phyloP scores from a whole-genome alignment of 371 early-diverging fungal species.

The Actinomortierella ambigua region DNA sequence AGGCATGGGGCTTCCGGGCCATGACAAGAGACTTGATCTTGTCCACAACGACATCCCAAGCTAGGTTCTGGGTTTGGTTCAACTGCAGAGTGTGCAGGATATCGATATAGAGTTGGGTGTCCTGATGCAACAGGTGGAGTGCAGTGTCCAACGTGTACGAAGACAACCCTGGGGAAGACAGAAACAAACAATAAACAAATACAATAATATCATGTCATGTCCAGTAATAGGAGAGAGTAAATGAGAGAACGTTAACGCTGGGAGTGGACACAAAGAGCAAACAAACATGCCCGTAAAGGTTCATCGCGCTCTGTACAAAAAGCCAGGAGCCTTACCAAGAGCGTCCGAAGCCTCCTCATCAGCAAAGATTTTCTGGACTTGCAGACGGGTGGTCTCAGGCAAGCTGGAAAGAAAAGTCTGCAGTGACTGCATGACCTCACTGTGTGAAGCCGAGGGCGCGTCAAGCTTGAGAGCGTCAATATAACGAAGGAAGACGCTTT shows the following conservation, averaged over 20 bases:
- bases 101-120: conserved; percentile 47
- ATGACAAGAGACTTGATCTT: conserved; percentile 32
- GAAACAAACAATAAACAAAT: background rate
- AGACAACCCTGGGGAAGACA: conserved; percentile 22
- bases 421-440: conserved; percentile 51
- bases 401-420: conserved; percentile 42
- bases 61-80: conserved; percentile 46
- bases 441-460: conserved; percentile 47
- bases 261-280: background rate
- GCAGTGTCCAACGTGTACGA: conserved; percentile 31
- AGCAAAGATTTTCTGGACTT: conserved; percentile 47
- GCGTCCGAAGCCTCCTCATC: conserved; percentile 48
- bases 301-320: too few relatives aligned
- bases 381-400: conserved; percentile 30
- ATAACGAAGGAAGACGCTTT: conserved; percentile 32
- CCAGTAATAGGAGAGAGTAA: too few relatives aligned
- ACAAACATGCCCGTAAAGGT: background rate
- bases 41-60: conserved; percentile 45
- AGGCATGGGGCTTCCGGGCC: conserved; percentile 43
- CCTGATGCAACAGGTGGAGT: conserved; percentile 32
- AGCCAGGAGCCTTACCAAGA: conserved; percentile 34
- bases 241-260: background rate
- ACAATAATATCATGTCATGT: background rate
- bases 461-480: conserved; percentile 49
- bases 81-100: conserved; percentile 47